Base-by-base conservation (phyloP, 345 rosid genomes). In the Erodium maritimum region DNA sequence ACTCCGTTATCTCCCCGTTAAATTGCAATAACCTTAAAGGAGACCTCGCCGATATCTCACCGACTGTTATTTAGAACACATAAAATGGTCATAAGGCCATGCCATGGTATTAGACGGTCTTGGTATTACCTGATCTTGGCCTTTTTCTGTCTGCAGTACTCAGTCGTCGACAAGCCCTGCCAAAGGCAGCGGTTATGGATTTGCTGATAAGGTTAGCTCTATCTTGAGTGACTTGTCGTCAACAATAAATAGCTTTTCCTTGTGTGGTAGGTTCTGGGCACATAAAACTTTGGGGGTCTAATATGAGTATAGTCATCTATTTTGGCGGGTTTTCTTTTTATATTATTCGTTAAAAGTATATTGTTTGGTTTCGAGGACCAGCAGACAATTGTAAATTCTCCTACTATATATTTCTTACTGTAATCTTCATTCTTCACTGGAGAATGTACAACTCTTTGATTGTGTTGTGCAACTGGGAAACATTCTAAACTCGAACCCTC, bases 161-260 rank as follows among this genome's bases (percentile, higher is more conserved):
- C 90, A 77, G 62, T 73, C 88, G 37, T 71, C 88, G 22, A 57
- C 84, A 56, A 73, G 76, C 75, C 66, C 96, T 42, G 80, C 67
- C 65, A 89, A 83, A 79, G 79, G 91, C 58, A 79, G 81, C 12
- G 91, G 99, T 63, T 93, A 93, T 65, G 99, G 99, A 64, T 90
- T 87, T 75, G 96, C 99, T 37, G 99, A 93, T 68, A 93, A 93
- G 99, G 99, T 93, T 69, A 69, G 83, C 58, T 19, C 55, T 46
- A 50, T 54, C 33, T 65, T 67, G 37, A 12, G 21, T 65, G 45
- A 0, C 5, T 23, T 45, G 22, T 17, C 20, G 18, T 48, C 21
- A 50, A 11, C 18, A 29, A 5, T 46, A 33, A 23, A 23, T 20
- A 17, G 42, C 55, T 60, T 10, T 34, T n/a, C 51, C 25, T 23